Evolutionary conservation across 2,329 filamentous ascomycete genomes (phyloP).

Genomic region (Talaromyces sp.): DNA sequence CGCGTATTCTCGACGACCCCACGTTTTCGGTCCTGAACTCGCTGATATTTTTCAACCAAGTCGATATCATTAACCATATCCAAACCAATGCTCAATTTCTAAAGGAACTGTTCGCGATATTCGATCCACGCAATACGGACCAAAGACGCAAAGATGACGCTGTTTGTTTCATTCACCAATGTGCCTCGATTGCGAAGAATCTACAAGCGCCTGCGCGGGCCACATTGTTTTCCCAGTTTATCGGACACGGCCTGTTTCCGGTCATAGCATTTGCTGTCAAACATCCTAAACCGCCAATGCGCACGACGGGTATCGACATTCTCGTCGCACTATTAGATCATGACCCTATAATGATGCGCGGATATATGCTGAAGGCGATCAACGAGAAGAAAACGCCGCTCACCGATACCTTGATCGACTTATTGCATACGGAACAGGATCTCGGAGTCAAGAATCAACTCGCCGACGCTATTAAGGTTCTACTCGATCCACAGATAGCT

Average conservation of each 20-base stretch:
- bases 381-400: slow-evolving; percentile 80
- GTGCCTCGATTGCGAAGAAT: slow-evolving; percentile 90
- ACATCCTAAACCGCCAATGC: slow-evolving; percentile 76
- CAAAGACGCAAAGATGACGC: slow-evolving; percentile 82
- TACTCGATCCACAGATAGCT: slow-evolving; percentile 70
- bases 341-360: slow-evolving; percentile 88
- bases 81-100: slow-evolving; percentile 76
- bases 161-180: slow-evolving; percentile 94
- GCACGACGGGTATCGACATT: slow-evolving; percentile 91
- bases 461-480: slow-evolving; percentile 88
- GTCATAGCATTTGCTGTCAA: slow-evolving; percentile 91
- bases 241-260: slow-evolving; percentile 77
- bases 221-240: slow-evolving; percentile 83
- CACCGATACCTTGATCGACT: slow-evolving; percentile 87
- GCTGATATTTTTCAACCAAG: slow-evolving; percentile 97
- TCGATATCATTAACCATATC: slow-evolving; percentile 95
- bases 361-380: slow-evolving; percentile 88
- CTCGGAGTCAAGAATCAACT: slow-evolving; percentile 93
- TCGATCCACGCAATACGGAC: slow-evolving; percentile 62
- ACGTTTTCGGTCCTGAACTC: slow-evolving; percentile 98
- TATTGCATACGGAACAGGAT: slow-evolving; percentile 86
- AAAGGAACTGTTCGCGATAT: slow-evolving; percentile 82
- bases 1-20: slow-evolving; percentile 91
- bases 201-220: slow-evolving; percentile 79
- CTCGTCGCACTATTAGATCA: slow-evolving; percentile 93